Evolutionary conservation across 106 monocot genomes (phyloP).

Genomic region (Triglochin maritima): DNA sequence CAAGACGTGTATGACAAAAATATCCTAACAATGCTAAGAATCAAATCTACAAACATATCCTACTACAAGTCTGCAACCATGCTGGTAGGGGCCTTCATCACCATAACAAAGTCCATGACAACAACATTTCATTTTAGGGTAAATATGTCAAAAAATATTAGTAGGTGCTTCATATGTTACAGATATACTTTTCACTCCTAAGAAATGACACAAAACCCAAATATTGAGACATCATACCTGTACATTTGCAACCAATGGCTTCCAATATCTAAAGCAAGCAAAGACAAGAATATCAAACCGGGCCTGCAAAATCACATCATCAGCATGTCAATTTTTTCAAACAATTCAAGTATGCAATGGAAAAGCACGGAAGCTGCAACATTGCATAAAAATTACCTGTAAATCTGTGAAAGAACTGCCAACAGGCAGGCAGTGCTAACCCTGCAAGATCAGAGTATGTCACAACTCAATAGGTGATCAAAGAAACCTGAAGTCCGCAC

Average conservation of each 20-base stretch:
- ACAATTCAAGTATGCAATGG: background rate
- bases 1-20: too few relatives aligned
- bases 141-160: background rate
- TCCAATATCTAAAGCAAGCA: conserved; percentile 84
- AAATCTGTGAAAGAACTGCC: conserved; percentile 71
- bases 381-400: conserved; percentile 39
- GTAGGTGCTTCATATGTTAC: background rate
- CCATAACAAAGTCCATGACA: background rate
- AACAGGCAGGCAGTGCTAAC: conserved; percentile 91
- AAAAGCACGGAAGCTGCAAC: background rate
- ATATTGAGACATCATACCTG: conserved; percentile 32
- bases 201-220: background rate
- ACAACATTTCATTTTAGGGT: background rate
- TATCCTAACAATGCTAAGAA: too few relatives aligned
- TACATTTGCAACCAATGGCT: conserved; percentile 99
- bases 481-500: background rate
- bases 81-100: background rate
- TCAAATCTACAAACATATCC: background rate
- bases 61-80: background rate
- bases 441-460: conserved; percentile 19
- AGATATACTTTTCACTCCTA: background rate
- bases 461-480: background rate
- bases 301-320: conserved; percentile 35
- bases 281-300: conserved; percentile 69
- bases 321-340: background rate